Evolutionary conservation across 352 stramenopile genomes (phyloP).

Genomic region (Phytophthora multivora): DNA sequence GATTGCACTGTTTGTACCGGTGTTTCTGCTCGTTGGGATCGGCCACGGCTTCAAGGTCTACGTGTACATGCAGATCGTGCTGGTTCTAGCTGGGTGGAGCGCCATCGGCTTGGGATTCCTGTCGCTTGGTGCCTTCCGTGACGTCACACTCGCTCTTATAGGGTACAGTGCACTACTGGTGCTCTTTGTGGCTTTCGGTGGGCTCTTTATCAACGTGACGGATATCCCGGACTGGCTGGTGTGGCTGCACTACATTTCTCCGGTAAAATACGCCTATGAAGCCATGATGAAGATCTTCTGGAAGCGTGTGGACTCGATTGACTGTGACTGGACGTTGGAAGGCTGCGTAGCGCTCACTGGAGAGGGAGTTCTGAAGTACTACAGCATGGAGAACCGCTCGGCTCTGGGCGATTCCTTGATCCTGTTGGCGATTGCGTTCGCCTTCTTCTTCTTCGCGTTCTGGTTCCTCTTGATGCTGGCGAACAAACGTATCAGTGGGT

Average conservation of each 20-base stretch:
- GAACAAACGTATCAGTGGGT: constrained; percentile 24
- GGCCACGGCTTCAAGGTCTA: constrained; percentile 45
- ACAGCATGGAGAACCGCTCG: constrained; percentile 48
- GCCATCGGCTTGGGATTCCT: constrained; percentile 42
- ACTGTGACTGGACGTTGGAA: constrained; percentile 36
- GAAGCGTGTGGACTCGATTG: constrained; percentile 39
- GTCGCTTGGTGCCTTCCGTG: constrained; percentile 30
- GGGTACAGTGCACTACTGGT: constrained; percentile 39
- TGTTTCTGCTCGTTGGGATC: constrained; percentile 55
- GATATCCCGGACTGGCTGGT: constrained; percentile 53
- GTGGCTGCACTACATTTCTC: constrained; percentile 71
- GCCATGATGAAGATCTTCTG: constrained; percentile 59
- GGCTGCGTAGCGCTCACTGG: constrained; percentile 43
- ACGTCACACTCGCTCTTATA: constrained; percentile 39
- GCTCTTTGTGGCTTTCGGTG: constrained; percentile 49
- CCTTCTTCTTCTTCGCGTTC: constrained; percentile 42
- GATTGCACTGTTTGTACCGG: constrained; percentile 42
- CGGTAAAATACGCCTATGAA: constrained; percentile 56
- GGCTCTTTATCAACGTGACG: constrained; percentile 48
- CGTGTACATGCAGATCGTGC: constrained; percentile 51
- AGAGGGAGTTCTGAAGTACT: constrained; percentile 47
- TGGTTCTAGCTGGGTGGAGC: constrained; percentile 42
- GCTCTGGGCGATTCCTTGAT: constrained; percentile 40
- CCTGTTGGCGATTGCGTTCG: constrained; percentile 41
- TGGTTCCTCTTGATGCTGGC: constrained; percentile 34